A percentile compares a stretch with the other conserved stretches of the same genome.
Conservation (phyloP, 2,329 filamentous ascomycete species). For the Trichoderma sp. region DNA sequence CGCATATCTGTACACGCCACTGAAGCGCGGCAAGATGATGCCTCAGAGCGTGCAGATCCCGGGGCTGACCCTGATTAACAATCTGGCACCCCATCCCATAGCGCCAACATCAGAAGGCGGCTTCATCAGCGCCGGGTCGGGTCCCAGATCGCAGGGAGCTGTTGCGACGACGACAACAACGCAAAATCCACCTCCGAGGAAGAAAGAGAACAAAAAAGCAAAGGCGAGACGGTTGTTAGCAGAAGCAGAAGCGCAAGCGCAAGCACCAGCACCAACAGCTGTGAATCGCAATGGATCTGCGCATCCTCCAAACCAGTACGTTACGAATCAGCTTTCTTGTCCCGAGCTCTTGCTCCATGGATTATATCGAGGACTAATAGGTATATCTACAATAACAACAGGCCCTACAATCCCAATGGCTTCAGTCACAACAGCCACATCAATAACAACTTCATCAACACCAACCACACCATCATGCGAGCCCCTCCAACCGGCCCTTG, state of each 20-base stretch:
- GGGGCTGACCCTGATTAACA: conserved; percentile 23
- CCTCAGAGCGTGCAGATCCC: conserved; percentile 18
- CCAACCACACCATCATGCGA: not conserved
- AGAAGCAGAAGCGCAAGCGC: not conserved
- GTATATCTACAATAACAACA: not conserved
- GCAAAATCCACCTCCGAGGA: not conserved
- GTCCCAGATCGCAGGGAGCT: conserved; percentile 43
- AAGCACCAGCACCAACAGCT: not conserved
- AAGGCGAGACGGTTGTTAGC: conserved; percentile 1
- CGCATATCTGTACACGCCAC: not conserved
- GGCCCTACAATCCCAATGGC: not conserved
- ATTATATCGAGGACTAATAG: not conserved
- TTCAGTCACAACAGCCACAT: not conserved
- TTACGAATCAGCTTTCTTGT: not conserved
- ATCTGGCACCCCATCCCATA: conserved; percentile 15
- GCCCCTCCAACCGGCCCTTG: not conserved
- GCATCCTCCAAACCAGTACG: not conserved
- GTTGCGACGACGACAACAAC: conserved; percentile 14
- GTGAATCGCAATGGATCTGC: not conserved
- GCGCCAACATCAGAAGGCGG: conserved; percentile 9
- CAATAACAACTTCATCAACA: not conserved
- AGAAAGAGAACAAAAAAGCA: conserved; percentile 17
- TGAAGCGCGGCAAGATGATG: not conserved
- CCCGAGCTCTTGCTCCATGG: not conserved
- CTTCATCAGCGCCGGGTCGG: conserved; percentile 1